Conservation (phyloP, 331 rosid species). For the Malus hybrid region DNA sequence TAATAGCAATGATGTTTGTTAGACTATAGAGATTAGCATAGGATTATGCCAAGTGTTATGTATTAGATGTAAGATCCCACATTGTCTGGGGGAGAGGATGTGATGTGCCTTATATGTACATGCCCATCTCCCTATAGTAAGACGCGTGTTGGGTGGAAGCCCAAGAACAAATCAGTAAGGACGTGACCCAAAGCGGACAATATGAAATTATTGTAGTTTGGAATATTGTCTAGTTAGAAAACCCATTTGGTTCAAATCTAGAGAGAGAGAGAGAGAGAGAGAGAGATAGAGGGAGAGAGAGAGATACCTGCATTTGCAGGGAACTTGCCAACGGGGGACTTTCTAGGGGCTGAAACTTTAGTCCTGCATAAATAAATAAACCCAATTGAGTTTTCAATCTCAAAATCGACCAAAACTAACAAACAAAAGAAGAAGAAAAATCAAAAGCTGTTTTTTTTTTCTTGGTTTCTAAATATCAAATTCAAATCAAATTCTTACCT, state of each 20-base stretch:
- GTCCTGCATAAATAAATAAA: slow-evolving; percentile 32
- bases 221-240: background rate
- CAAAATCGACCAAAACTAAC: background rate
- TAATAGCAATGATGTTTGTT: background rate
- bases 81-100: too few relatives aligned
- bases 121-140: too few relatives aligned
- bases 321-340: slow-evolving; percentile 68
- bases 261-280: background rate
- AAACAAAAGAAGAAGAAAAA: background rate
- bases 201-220: background rate
- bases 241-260: background rate
- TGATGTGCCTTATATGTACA: too few relatives aligned
- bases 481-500: slow-evolving; percentile 28
- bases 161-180: too few relatives aligned
- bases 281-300: background rate
- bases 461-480: background rate
- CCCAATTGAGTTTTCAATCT: background rate
- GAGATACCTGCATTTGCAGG: slow-evolving; percentile 54
- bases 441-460: background rate
- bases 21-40: too few relatives aligned
- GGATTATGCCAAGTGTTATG: too few relatives aligned
- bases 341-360: slow-evolving; percentile 40
- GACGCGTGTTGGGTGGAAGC: too few relatives aligned
- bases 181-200: too few relatives aligned
- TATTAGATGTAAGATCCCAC: too few relatives aligned